phyloP scores from a whole-genome alignment of 2,329 filamentous ascomycete genomes.

The Juglanconis oblonga region DNA sequence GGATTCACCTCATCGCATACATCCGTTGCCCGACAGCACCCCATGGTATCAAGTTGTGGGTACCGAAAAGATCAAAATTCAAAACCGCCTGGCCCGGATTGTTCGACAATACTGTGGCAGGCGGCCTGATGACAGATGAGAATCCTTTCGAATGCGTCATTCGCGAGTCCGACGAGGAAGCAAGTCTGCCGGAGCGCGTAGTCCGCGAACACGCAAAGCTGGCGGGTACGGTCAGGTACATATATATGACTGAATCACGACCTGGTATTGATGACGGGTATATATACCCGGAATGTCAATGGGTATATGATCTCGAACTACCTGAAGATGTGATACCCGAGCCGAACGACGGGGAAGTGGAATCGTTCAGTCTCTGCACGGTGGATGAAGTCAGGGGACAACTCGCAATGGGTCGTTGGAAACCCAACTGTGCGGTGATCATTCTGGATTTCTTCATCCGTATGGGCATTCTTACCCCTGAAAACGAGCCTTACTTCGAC shows the following conservation, averaged over 20 bases:
- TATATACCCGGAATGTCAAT: constrained; percentile 88
- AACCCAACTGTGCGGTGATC: constrained; percentile 86
- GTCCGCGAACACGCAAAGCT: constrained; percentile 59
- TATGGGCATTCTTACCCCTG: constrained; percentile 73
- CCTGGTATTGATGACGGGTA: constrained; percentile 78
- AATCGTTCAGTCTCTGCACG: constrained; percentile 74
- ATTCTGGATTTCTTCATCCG: constrained; percentile 88
- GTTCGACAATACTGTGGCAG: constrained; percentile 90
- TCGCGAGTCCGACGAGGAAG: constrained; percentile 86
- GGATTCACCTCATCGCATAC: constrained; percentile 78
- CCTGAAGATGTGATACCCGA: constrained; percentile 63
- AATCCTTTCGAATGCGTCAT: constrained; percentile 77
- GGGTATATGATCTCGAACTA: constrained; percentile 85
- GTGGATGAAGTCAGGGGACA: constrained; percentile 73
- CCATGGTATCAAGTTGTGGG: constrained; percentile 74
- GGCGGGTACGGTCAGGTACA: constrained; percentile 76
- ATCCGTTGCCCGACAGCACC: constrained; percentile 42
- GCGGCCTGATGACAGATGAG: constrained; percentile 78
- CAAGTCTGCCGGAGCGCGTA: constrained; percentile 68
- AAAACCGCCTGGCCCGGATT: constrained; percentile 92
- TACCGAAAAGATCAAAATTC: constrained; percentile 68
- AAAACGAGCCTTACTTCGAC: constrained; percentile 75
- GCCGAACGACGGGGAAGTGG: constrained; percentile 87
- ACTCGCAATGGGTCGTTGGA: constrained; percentile 73
- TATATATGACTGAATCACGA: constrained; percentile 71